Evolutionary conservation across 1,139 yeast species (phyloP), one percentile per base, ranked within the genome.

Genomic region (Yamadazyma diddensiae): DNA sequence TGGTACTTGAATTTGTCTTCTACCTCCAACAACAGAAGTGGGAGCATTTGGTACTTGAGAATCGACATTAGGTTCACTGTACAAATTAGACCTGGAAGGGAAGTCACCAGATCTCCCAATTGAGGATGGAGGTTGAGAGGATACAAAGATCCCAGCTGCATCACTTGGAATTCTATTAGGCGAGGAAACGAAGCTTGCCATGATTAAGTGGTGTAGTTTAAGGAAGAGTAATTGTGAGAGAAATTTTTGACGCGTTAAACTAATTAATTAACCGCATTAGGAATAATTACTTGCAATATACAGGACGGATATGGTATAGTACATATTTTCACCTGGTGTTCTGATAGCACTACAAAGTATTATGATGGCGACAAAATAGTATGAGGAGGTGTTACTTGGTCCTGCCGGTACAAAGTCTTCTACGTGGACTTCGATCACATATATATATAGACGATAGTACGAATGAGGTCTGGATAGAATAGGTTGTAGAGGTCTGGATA

Each of bases 1-100:
- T 22, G 95, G 90, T 32, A 90, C 87, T 24, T 79, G 76, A 34
- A 79, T 72, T 39, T 79, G 65, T 43, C 77, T 70, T 55, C 77
- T 62, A 53, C 72, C 62, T 21, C 66, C 65, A 3, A 64, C 49
- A 6, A 47, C 48, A 13, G 52, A 39, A 11, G 56, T 39, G 24
- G 45, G 47, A 25, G 44, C 36, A 37, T 45, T 36, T 12, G 49
- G 44, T 18, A 26, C 21, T 43, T 29, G 54, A 34, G 29, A 45
- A 37, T 25, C 41, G 13, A 35, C 36, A 30, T 37, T 41, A n/a
- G 39, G 30, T 31, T 55, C 62, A 35, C 54, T 46, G 35, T 36
- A 47, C 19, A 49, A 26, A 27, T 38, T 35, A 7, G 42, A 45
- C 35, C 49, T 45, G 21, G 47, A 59, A 13, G 58, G 60, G 38